Evolutionary conservation across 495 filamentous ascomycete species (phyloP).

Genomic region (Hypoxylon fuscum): DNA sequence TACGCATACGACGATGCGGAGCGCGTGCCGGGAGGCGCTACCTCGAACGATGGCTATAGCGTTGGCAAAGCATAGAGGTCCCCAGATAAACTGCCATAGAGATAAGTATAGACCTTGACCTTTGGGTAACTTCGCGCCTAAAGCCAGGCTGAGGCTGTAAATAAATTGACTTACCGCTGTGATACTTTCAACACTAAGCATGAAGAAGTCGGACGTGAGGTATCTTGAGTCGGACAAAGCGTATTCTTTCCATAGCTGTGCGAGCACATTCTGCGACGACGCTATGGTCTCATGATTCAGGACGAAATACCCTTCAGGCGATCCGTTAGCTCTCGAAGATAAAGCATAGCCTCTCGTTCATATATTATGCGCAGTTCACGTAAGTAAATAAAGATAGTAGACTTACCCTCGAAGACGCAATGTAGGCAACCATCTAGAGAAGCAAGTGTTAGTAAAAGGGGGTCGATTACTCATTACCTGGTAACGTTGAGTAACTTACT

Average conservation of each 20-base stretch:
- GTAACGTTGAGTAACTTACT: slow-evolving; percentile 57
- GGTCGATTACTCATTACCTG: background rate
- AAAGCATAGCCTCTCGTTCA: background rate
- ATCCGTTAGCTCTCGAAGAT: background rate
- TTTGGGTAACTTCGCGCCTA: too few relatives aligned
- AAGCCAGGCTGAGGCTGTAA: too few relatives aligned
- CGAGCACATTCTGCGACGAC: slow-evolving; percentile 62
- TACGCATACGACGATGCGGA: slow-evolving; percentile 76
- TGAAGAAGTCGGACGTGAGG: slow-evolving; percentile 78
- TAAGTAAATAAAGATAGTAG: background rate
- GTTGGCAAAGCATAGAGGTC: slow-evolving; percentile 77
- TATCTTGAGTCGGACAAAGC: slow-evolving; percentile 84
- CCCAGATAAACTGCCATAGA: slow-evolving; percentile 69
- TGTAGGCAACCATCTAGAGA: slow-evolving; percentile 67
- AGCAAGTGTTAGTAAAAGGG: slow-evolving; percentile 12
- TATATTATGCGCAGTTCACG: background rate
- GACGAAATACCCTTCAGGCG: slow-evolving; percentile 72
- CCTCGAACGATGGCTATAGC: slow-evolving; percentile 65
- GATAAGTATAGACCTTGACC: slow-evolving; percentile 1
- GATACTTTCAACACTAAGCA: slow-evolving; percentile 84
- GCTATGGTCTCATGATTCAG: slow-evolving; percentile 64
- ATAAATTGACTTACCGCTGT: slow-evolving; percentile 72
- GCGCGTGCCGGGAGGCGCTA: slow-evolving; percentile 71
- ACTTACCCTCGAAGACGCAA: slow-evolving; percentile 77
- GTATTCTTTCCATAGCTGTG: slow-evolving; percentile 92